Base-by-base conservation (phyloP, 495 filamentous ascomycete genomes). In the Hypomontagnella submonticulosa region DNA sequence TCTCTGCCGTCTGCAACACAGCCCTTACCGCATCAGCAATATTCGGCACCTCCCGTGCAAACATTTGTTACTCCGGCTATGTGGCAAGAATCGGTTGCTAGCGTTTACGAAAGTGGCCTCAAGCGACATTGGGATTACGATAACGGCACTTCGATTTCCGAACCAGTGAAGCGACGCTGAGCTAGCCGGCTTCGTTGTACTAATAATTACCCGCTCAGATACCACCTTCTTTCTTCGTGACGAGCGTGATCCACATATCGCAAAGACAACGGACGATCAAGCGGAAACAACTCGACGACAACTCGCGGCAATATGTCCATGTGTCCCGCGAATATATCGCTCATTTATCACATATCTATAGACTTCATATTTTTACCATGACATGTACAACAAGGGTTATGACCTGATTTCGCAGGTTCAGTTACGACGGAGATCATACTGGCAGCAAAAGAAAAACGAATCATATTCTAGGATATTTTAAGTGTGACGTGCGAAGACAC, bases 41-140 rank as follows among this genome's bases (percentile, higher is more conserved):
- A 87, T 57, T 80, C 80, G 32, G 75, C 82, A 10, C 79, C 85
- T 12, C 84, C 82, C 6, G 74, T 79, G 15, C 77, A 80, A 63
- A 82, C 87, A 12, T 89, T 96, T 64, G 91, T 99, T 57, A 96
- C 92, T 10, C 92, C 95, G 9, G 89, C 89, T 61, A 96, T 97
- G 86, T 99, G 95, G 95, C 93, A 97, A 75, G 91, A 97, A 69
- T 92, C 88, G 42, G 93, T 99, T 66, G 93, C 96, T 11, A 92
- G 87, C 70, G 91, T 94, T 1, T 97, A 90, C 76, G 90, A 93
- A 43, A 88, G 88, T 52, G 88, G 88, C 3, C 71, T 91, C 30
- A 96, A 96, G 75, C 81, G 92, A 37, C 79, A 88, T 23, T 94
- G 91, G 90, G 87, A 89, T 65, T 83, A 81, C 52, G 80, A 82